Base-by-base conservation (phyloP, 108 stramenopile species). In the Conticribra guillardii region DNA sequence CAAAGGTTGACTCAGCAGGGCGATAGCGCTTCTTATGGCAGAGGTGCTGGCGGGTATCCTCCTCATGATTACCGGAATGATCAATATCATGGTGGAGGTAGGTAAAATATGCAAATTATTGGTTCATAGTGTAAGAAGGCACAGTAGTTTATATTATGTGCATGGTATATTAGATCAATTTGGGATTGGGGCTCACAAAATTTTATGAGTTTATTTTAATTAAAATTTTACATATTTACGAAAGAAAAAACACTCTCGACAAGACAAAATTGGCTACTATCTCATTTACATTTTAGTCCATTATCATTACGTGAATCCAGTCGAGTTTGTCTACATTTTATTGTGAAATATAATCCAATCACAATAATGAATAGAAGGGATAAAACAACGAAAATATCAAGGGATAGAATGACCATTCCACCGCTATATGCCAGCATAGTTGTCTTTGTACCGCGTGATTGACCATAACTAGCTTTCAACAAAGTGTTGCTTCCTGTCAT, bases 381-480 rank as follows among this genome's bases (percentile, higher is more conserved):
- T 15, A 71, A 5, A 45, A 54, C 2, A 14, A 34, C 17, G 44
- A 55, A 44, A 3, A 34, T 26, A 57, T 74, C 58, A n/a, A 67
- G 4, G 24, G 60, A 67, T 16, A 68, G 17, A 17, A 47, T 50
- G 18, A 76, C 47, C 47, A 32, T 76, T 9, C 74, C 74, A 48
- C 53, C 50, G 34, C 26, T 54, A 21, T 53, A 59, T 27, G 45
- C 49, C 46, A 51, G 18, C 16, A 32, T 26, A 7, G 48, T 23
- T 23, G 16, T 11, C 5, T 28, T n/a, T 5, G 19, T 2, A 17
- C 18, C 18, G 16, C 16, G 27, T 61, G 26, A 14, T 27, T 69
- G 61, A 18, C 78, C 78, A 33, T 79, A 79, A 31, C 78, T 79
- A 52, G 67, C 7, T 33, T 79, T 70, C 56, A 79, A 56, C 53